A percentile compares a stretch with the other conserved stretches of the same genome.
Conservation (phyloP, 371 early-diverging fungal species). For the Astathelohania contejeani region DNA sequence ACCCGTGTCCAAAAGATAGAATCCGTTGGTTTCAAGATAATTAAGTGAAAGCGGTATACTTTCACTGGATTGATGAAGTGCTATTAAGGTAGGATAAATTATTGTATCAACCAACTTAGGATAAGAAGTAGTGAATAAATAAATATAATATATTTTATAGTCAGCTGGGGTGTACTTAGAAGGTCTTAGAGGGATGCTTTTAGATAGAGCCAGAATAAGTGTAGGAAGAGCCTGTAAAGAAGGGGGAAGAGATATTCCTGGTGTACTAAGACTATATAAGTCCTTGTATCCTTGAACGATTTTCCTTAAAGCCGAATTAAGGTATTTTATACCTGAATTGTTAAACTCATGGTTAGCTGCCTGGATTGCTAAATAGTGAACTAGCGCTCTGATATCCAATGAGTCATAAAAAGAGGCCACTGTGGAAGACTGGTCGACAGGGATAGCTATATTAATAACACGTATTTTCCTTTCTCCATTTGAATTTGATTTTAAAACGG, state of each 20-base stretch:
- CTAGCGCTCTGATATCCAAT: conserved; percentile 33
- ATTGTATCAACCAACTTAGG: conserved; percentile 39
- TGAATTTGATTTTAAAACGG: conserved; percentile 65
- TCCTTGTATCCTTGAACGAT: conserved; percentile 19
- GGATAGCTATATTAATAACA: conserved; percentile 72
- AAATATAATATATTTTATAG: conserved; percentile 36
- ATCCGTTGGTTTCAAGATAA: conserved; percentile 26
- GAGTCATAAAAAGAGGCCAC: conserved; percentile 4
- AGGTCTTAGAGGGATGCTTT: conserved; percentile 44
- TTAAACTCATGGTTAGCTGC: conserved; percentile 32
- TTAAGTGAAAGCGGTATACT: conserved; percentile 25
- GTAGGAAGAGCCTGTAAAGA: conserved; percentile 35
- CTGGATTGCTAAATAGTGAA: conserved; percentile 32
- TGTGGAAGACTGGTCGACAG: conserved; percentile 53
- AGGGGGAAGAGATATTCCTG: conserved; percentile 6
- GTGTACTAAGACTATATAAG: conserved; percentile 9
- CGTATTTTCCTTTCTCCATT: conserved; percentile 75
- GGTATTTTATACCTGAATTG: conserved; percentile 20
- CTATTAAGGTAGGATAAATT: conserved; percentile 46
- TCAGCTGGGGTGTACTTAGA: conserved; percentile 38
- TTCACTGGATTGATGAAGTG: conserved; percentile 6
- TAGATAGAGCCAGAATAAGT: conserved; percentile 26
- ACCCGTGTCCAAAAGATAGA: conserved; percentile 49
- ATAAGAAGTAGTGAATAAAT: conserved; percentile 28
- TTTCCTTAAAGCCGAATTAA: conserved; percentile 17